Base-by-base conservation (phyloP, 306 rosid species). In the Inga oerstediana region DNA sequence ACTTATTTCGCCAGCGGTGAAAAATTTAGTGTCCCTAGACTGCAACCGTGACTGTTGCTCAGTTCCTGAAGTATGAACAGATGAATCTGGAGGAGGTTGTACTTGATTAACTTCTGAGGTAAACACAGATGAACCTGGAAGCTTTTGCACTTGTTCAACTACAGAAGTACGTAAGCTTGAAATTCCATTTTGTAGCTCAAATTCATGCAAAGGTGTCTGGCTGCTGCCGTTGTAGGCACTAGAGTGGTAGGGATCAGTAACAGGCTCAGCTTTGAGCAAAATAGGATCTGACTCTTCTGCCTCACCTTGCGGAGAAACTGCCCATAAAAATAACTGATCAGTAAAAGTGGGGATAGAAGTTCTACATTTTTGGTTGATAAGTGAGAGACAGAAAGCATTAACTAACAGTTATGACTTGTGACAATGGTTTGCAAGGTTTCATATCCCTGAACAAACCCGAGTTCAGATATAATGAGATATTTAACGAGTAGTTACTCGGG, bases 1-100 rank as follows among this genome's bases (percentile, higher is more conserved):
- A 49, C 81, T 88, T 62, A 96, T 17, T 67, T 89, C 86, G 24
- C 77, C 87, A 2, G 91, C 79, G 77, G 79, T 86, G 64, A 90
- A 85, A 83, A 77, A 69, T 24, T 78, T 75, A n/a, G 24, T n/a
- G 8, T 24, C 79, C 20, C 2, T 76, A 1, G 32, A 5, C 17
- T 20, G 82, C 8, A 80, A 35, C 66, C 49, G 73, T 13, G 5
- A 61, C 22, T 3, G 79, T 61, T 65, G 89, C 44, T 81, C 80
- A 68, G 85, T 37, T 72, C 78, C 64, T 76, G 79, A 74, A 41
- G 75, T 43, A 71, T 11, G 3, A 71, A 71, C 19, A 46, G 84
- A 79, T n/a, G 86, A 76, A 75, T 71, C 78, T 51, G 66, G 27
- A 66, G 74, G 19, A 48, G 80, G 45, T n/a, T 46, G 85, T 4